Evolutionary conservation across 1,284 basidiomycete genomes (phyloP).

Genomic region (Cystobasidiaceae sp.): DNA sequence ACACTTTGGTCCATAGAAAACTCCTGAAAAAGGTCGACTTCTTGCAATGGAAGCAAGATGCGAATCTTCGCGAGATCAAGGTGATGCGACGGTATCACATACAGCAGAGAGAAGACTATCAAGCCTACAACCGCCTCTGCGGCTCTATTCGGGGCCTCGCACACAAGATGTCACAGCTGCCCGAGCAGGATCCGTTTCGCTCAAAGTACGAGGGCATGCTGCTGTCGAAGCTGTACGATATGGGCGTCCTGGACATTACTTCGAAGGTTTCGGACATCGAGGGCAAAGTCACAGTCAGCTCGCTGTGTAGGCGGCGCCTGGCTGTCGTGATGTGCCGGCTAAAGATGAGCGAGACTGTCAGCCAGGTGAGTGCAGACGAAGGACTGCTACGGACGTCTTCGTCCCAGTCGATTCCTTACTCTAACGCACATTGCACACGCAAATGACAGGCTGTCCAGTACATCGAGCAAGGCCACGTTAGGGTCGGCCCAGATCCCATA

Average conservation of each 20-base stretch:
- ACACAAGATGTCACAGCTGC: constrained; percentile 80
- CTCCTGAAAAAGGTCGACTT: constrained; percentile 72
- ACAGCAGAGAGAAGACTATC: constrained; percentile 87
- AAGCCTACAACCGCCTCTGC: constrained; percentile 96
- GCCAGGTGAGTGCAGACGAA: constrained; percentile 61
- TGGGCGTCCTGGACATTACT: constrained; percentile 78
- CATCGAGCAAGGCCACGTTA: constrained; percentile 96
- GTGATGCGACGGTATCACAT: constrained; percentile 95
- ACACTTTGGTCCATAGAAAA: constrained; percentile 36
- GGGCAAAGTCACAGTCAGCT: constrained; percentile 80
- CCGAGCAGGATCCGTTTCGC: constrained; percentile 84
- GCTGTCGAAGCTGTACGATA: constrained; percentile 93
- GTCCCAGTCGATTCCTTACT: neutral
- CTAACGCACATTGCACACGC: too few species aligned
- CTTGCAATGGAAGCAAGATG: constrained; percentile 91
- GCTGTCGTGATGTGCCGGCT: constrained; percentile 87
- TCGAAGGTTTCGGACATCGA: constrained; percentile 87
- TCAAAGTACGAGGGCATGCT: constrained; percentile 77
- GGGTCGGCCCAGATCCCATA: constrained; percentile 91
- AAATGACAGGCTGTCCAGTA: constrained; percentile 91
- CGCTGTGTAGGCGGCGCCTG: constrained; percentile 84
- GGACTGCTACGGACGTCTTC: neutral
- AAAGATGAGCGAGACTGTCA: constrained; percentile 95
- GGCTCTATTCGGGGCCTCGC: constrained; percentile 80
- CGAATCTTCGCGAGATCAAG: constrained; percentile 82